These are phyloP conservation scores for Metroxylon sagu DNA, from an alignment of 176 grass and related monocot genomes.

Conservation along the genomic window DNA sequence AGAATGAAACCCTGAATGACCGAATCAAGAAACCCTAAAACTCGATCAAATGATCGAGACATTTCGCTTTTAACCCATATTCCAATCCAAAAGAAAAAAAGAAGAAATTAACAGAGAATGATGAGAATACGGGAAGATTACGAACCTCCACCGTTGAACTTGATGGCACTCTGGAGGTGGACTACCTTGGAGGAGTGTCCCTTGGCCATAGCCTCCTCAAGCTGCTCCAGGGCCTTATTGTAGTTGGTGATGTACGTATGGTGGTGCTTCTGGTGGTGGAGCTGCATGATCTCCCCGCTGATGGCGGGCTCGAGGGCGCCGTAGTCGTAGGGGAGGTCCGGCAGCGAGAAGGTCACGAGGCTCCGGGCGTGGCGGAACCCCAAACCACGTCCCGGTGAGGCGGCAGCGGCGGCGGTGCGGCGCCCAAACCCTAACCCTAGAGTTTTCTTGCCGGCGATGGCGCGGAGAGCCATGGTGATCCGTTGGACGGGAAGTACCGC, in stretches of 20 bases:
- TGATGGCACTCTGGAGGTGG: constrained; percentile 83
- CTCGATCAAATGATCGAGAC: too few relatives aligned
- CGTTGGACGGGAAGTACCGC: too few relatives aligned
- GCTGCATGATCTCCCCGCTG: constrained; percentile 85
- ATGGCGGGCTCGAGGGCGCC: constrained; percentile 79
- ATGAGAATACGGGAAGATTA: background rate
- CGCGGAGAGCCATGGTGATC: constrained; percentile 58
- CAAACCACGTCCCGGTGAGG: constrained; percentile 1
- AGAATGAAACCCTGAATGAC: too few relatives aligned
- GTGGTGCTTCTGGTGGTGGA: constrained; percentile 99
- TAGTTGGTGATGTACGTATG: constrained; percentile 96
- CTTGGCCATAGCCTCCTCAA: constrained; percentile 64
- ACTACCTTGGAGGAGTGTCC: constrained; percentile 50
- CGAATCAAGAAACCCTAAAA: too few relatives aligned
- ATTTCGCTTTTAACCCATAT: background rate
- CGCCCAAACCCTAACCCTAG: constrained; percentile 21
- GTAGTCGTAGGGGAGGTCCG: constrained; percentile 87
- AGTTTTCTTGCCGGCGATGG: constrained; percentile 46
- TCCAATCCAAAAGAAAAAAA: constrained; percentile 1
- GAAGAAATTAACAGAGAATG: background rate
- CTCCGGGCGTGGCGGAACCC: constrained; percentile 14
- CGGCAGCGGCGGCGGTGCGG: constrained; percentile 1
- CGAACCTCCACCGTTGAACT: constrained; percentile 96
- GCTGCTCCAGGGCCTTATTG: constrained; percentile 98
- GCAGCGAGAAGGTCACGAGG: constrained; percentile 48